Base-by-base conservation (phyloP, 257 asterid species). In the Coffea canephora region DNA sequence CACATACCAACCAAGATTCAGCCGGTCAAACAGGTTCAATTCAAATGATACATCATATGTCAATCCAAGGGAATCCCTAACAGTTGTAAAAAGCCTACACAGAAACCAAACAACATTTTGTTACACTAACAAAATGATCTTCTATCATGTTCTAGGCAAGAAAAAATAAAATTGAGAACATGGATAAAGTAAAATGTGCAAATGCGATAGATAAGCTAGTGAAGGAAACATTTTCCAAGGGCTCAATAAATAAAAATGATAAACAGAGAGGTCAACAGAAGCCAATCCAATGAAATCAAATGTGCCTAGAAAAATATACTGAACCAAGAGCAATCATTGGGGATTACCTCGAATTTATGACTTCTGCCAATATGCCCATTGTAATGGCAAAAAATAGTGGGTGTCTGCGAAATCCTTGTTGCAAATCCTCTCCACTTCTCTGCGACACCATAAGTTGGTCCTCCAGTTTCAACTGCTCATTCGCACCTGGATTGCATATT, bases 1-100 rank as follows among this genome's bases (percentile, higher is more conserved):
- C 52, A 96, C 97, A 89, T 96, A 94, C 99, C 99, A 96, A 86
- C 98, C 99, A n/a, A 96, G 97, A 79, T 90, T 87, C 89, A 96
- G 89, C 80, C 98, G 92, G 82, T 94, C 99, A 89, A 96, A 96
- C 80, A 96, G 94, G 87, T 96, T 94, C 83, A 96, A 89, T 87
- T 96, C 98, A 88, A 96, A 96, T 27, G 99, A 96, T 31, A 96
- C 99, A 80, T 96, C 98, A 77, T 96, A 96, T 0, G 99, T 96
- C 86, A 96, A 83, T 80, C 99, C 99, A 78, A 94, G 99, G 85
- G 99, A 96, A 89, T 96, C 99, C 80, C 99, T 90, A 73, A 96
- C 99, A 55, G 98, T 92, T 48, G 99, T 96, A 82, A 96, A 96
- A 81, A 94, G 98, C 94, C 99, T 96, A 86, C 57, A 64, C 23